Evolutionary conservation across 192 early-diverging fungal species (phyloP), one percentile per base, ranked within the genome.

Genomic region (Backusella morwellensis): DNA sequence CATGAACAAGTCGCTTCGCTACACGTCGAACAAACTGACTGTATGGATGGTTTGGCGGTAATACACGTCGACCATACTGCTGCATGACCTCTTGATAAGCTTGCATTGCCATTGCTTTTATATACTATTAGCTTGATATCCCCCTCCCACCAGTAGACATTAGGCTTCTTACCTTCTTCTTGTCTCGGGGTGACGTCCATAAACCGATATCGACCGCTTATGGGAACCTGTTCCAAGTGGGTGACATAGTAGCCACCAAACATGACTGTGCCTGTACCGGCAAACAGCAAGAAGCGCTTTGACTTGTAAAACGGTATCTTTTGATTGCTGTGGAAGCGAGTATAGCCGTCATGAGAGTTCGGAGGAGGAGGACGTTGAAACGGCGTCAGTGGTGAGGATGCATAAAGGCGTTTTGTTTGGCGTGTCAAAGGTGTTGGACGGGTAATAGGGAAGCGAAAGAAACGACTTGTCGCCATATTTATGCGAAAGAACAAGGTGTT

Each of bases 161-260:
- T 42, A 11, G 19, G 0, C 29, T 44, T 21, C 6, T 21, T 83
- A 79, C 70, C 75, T 77, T 87, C 82, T 77, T 94, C 94, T 73
- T 88, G 85, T 14, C 79, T 76, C 1, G 83, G 77, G 0, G 88
- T 86, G 3, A 93, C 79, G 78, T 90, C 85, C 80, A 95, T 91
- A 75, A 96, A 94, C 6, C 95, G 81, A 38, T 77, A 83, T 38
- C 94, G 75, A n/a, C 85, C 86, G 26, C 82, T 89, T 40, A 94
- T 83, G 1, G 93, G 93, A 0, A 95, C 94, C 11, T 80, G 85
- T 71, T 95, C 94, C n/a, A 95, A 77, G 75, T 95, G 94, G 26
- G 81, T 87, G 8, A 89, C 81, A 77, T 92, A 92, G 78, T 92
- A 92, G 3, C 84, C 83, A 12, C 91, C 90, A 75, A 79, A 77